Percentiles rank a stretch among this genome's conserved stretches.
phyloP scores from a whole-genome alignment of 1,139 yeast species.

The Hansenula sp. region DNA sequence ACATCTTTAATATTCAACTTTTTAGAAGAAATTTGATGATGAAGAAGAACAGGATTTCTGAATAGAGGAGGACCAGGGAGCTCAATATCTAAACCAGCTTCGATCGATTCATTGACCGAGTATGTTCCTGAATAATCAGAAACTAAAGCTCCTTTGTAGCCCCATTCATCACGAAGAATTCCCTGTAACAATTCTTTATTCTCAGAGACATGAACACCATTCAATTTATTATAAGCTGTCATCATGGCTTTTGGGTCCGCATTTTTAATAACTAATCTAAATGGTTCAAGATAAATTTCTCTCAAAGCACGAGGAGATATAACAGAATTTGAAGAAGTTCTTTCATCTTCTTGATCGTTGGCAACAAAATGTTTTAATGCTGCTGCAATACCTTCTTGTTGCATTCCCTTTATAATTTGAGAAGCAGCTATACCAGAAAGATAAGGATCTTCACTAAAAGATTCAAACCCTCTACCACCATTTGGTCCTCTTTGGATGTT shows the following conservation, averaged over 20 bases:
- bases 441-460: conserved; percentile 58
- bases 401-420: conserved; percentile 49
- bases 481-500: conserved; percentile 52
- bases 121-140: conserved; percentile 65
- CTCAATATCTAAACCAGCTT: conserved; percentile 57
- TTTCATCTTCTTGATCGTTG: conserved; percentile 56
- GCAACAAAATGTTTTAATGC: conserved; percentile 57
- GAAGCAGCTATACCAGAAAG: conserved; percentile 52
- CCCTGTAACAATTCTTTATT: conserved; percentile 36
- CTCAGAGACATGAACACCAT: conserved; percentile 53
- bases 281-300: conserved; percentile 58
- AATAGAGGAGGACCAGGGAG: conserved; percentile 59
- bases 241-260: conserved; percentile 48
- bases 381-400: conserved; percentile 46
- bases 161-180: conserved; percentile 51
- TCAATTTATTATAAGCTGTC: conserved; percentile 58
- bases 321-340: conserved; percentile 42
- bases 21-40: conserved; percentile 33
- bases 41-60: conserved; percentile 36
- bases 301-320: conserved; percentile 56
- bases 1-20: conserved; percentile 23
- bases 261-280: conserved; percentile 49
- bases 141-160: conserved; percentile 51
- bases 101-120: conserved; percentile 40
- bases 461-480: conserved; percentile 64